A percentile compares a stretch with the other conserved stretches of the same genome.
These are phyloP conservation scores for Agrocybe pediades DNA, from an alignment of 768 basidiomycete species.

Conservation along the genomic window DNA sequence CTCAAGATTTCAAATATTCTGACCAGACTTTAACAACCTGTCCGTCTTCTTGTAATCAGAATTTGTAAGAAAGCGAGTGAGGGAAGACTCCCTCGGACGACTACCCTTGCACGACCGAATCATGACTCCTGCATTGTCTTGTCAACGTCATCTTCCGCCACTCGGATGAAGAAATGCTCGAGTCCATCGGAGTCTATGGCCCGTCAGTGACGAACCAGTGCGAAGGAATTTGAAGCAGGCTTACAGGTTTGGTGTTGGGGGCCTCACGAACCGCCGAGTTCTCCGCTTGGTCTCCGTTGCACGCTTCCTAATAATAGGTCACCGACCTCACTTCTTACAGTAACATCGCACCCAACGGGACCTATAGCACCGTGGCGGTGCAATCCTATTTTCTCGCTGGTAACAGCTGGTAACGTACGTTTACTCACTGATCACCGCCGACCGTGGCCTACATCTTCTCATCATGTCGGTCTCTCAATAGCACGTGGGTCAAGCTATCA, in stretches of 20 bases:
- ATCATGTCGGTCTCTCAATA: conserved; percentile 21
- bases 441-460: conserved; percentile 18
- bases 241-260: not conserved
- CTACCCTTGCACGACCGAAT: too few relatives aligned
- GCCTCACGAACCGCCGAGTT: not conserved
- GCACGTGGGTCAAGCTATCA: conserved; percentile 22
- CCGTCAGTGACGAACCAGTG: not conserved
- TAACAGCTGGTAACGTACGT: conserved; percentile 6
- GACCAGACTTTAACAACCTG: too few relatives aligned
- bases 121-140: too few relatives aligned
- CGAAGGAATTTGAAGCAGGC: not conserved
- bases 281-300: conserved; percentile 1
- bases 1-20: not conserved
- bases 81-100: too few relatives aligned
- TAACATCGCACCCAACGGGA: conserved; percentile 6
- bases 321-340: conserved; percentile 4
- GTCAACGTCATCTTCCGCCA: too few relatives aligned
- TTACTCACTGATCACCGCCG: conserved; percentile 19
- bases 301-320: conserved; percentile 3
- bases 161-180: too few relatives aligned
- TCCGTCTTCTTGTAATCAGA: too few relatives aligned
- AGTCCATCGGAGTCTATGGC: not conserved
- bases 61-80: too few relatives aligned
- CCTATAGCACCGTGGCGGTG: conserved; percentile 16
- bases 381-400: conserved; percentile 16